These are phyloP conservation scores for Gaultheria prostrata DNA, from an alignment of 148 eudicot genomes.

Conservation along the genomic window DNA sequence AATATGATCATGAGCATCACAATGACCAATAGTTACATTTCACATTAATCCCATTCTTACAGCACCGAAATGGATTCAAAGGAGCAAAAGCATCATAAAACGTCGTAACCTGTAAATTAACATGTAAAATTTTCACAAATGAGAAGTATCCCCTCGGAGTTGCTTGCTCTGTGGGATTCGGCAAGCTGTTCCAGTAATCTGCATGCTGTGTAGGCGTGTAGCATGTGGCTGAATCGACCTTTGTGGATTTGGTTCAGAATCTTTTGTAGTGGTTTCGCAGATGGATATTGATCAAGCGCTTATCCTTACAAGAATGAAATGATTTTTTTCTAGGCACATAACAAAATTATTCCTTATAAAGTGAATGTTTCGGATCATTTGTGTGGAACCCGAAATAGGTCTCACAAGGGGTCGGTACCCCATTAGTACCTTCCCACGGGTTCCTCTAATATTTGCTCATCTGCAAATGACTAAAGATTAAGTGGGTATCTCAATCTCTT, in stretches of 20 bases:
- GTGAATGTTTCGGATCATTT: no score
- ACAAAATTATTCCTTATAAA: no score
- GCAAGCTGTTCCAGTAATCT: background rate
- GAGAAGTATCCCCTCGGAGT: background rate
- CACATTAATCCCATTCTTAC: slow-evolving; percentile 2
- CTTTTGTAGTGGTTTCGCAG: background rate
- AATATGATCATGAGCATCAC: slow-evolving; percentile 13
- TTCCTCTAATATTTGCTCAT: no score
- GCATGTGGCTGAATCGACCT: background rate
- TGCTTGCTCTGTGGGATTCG: background rate
- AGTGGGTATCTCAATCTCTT: no score
- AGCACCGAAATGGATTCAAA: background rate
- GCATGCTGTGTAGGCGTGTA: background rate
- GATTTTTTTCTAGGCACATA: no score
- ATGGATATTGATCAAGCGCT: no score
- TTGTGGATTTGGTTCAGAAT: background rate
- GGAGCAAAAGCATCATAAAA: background rate
- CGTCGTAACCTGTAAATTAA: background rate
- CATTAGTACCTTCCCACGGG: no score
- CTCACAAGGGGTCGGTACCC: no score
- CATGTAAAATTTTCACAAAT: background rate
- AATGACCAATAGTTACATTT: slow-evolving; percentile 14
- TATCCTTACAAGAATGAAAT: no score
- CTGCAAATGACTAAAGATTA: no score
- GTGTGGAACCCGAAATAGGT: no score